Conservation (phyloP, 352 stramenopile species). For the Plasmopara muralis region DNA sequence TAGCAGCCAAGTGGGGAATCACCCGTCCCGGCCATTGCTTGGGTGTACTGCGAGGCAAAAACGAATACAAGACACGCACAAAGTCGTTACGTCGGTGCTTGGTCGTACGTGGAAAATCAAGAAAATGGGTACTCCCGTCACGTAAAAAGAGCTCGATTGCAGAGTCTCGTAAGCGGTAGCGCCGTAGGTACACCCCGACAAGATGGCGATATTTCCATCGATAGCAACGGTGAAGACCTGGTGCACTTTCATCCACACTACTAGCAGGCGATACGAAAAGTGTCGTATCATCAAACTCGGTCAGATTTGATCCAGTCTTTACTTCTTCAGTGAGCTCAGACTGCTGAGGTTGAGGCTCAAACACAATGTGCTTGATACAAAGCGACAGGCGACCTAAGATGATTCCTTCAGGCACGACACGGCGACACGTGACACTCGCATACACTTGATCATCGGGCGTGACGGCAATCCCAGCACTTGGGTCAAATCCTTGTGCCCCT, state of each 20-base stretch:
- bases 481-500: constrained; percentile 58
- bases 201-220: constrained; percentile 79
- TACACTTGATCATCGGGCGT: constrained; percentile 57
- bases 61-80: constrained; percentile 64
- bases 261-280: constrained; percentile 8
- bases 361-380: constrained; percentile 52
- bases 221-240: constrained; percentile 66
- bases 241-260: constrained; percentile 45
- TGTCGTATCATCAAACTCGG: constrained; percentile 18
- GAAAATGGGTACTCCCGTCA: constrained; percentile 73
- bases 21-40: constrained; percentile 74
- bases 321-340: constrained; percentile 1
- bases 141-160: constrained; percentile 77
- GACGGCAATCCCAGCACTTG: constrained; percentile 53
- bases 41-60: constrained; percentile 52
- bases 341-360: constrained; percentile 42
- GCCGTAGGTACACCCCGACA: constrained; percentile 65
- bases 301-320: constrained; percentile 5
- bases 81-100: constrained; percentile 78
- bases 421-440: constrained; percentile 48
- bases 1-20: constrained; percentile 37
- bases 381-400: constrained; percentile 62
- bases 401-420: constrained; percentile 71
- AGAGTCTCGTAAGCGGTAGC: constrained; percentile 77
- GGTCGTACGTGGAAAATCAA: constrained; percentile 67